A percentile compares a stretch with the other conserved stretches of the same genome.
Conservation (phyloP, 345 rosid genomes). For the Linum tenue region DNA sequence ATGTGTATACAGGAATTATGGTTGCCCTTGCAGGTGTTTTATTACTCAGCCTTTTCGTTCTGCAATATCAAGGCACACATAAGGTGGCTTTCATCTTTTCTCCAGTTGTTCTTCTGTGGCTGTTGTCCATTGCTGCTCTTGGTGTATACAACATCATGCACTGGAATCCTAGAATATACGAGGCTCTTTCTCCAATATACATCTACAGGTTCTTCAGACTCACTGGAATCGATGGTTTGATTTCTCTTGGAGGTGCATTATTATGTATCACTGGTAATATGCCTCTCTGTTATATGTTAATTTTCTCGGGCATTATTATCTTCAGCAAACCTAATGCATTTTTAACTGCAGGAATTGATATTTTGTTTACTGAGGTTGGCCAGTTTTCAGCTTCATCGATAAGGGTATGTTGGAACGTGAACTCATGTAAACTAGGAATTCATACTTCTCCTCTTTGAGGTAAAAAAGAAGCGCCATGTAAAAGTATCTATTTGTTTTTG, state of each 20-base stretch:
- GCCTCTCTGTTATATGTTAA: slow-evolving; percentile 4
- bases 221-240: slow-evolving; percentile 77
- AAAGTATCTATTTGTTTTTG: slow-evolving; percentile 18
- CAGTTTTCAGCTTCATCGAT: slow-evolving; percentile 65
- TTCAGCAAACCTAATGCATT: slow-evolving; percentile 13
- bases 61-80: slow-evolving; percentile 81
- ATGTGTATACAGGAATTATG: slow-evolving; percentile 48
- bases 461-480: not conserved
- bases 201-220: slow-evolving; percentile 51
- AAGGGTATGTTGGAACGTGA: slow-evolving; percentile 39
- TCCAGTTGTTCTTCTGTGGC: slow-evolving; percentile 73
- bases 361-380: slow-evolving; percentile 70
- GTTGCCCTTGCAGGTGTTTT: slow-evolving; percentile 50
- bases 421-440: too few relatives aligned
- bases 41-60: slow-evolving; percentile 78
- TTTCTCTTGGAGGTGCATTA: slow-evolving; percentile 74
- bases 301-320: slow-evolving; percentile 8
- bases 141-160: slow-evolving; percentile 66
- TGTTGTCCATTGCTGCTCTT: slow-evolving; percentile 47
- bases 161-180: slow-evolving; percentile 72
- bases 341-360: slow-evolving; percentile 68
- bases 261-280: slow-evolving; percentile 70
- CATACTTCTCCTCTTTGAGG: too few relatives aligned
- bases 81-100: slow-evolving; percentile 64
- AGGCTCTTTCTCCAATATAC: slow-evolving; percentile 79